Conservation (phyloP, 495 filamentous ascomycete genomes). For the Cenococcum geophilum region DNA sequence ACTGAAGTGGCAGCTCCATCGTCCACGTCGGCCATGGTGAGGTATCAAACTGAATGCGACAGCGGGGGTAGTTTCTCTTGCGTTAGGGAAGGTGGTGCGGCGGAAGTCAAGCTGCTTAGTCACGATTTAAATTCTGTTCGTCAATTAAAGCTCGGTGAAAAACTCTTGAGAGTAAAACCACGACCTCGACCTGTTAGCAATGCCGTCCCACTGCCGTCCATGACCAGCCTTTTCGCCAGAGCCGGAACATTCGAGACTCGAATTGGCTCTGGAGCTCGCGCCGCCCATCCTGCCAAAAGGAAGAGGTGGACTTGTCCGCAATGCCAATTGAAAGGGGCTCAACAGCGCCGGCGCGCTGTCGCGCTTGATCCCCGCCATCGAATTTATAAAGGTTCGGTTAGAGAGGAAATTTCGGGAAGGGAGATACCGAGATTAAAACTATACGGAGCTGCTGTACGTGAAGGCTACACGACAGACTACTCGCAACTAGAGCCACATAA, state of each 20-base stretch:
- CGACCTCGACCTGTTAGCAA: not conserved
- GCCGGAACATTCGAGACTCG: conserved; percentile 14
- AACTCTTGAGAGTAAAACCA: not conserved
- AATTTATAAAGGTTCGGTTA: too few relatives aligned
- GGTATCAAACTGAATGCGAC: conserved; percentile 4
- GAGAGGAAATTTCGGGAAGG: too few relatives aligned
- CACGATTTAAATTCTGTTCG: not conserved
- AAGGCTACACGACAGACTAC: too few relatives aligned
- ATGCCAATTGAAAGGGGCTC: conserved; percentile 6
- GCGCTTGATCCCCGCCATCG: not conserved
- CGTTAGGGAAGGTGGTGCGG: not conserved
- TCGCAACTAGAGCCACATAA: too few relatives aligned
- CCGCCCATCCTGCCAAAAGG: not conserved
- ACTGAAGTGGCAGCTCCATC: conserved; percentile 58
- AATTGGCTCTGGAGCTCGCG: not conserved
- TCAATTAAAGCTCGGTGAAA: not conserved
- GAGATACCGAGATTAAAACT: too few relatives aligned
- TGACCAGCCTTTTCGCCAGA: conserved; percentile 18
- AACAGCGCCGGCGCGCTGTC: conserved; percentile 2
- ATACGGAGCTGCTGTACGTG: too few relatives aligned
- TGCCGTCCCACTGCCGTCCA: conserved; percentile 1
- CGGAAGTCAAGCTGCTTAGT: too few relatives aligned
- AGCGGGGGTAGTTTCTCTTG: not conserved
- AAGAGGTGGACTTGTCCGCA: conserved; percentile 5
- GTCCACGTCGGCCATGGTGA: conserved; percentile 64